Evolutionary conservation across 305 asterid species (phyloP).

Genomic region (Solanum aculeatissimum): DNA sequence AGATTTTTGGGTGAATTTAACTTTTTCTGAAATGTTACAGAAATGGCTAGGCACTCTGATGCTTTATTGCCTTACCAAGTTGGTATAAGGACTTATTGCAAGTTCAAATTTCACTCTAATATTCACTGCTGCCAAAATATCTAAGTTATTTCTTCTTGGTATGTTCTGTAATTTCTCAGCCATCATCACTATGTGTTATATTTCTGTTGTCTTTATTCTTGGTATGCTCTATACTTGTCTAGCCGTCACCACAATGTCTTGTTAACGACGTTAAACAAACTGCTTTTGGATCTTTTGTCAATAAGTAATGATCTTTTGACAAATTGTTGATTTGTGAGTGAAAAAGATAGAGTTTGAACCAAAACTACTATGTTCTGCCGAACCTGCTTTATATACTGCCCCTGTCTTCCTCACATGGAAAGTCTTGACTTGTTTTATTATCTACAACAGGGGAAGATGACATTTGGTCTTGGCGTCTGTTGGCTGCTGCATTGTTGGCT

Average conservation of each 20-base stretch:
- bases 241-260: neutral
- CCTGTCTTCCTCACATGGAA: neutral
- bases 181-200: no score
- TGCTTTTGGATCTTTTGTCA: neutral
- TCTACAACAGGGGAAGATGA: no score
- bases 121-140: no score
- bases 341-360: neutral
- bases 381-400: no score
- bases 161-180: no score
- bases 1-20: conserved; percentile 11
- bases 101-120: neutral
- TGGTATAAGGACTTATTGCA: conserved; percentile 6
- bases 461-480: no score
- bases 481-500: no score
- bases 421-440: neutral
- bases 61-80: conserved; percentile 99
- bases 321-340: neutral
- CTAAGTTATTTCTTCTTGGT: no score
- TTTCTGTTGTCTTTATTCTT: no score
- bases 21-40: conserved; percentile 42
- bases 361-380: no score
- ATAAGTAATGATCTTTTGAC: neutral
- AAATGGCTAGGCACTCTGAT: conserved; percentile 90
- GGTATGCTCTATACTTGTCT: neutral
- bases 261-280: neutral